Conservation (phyloP, 345 rosid species). For the Cardamine occulta region DNA sequence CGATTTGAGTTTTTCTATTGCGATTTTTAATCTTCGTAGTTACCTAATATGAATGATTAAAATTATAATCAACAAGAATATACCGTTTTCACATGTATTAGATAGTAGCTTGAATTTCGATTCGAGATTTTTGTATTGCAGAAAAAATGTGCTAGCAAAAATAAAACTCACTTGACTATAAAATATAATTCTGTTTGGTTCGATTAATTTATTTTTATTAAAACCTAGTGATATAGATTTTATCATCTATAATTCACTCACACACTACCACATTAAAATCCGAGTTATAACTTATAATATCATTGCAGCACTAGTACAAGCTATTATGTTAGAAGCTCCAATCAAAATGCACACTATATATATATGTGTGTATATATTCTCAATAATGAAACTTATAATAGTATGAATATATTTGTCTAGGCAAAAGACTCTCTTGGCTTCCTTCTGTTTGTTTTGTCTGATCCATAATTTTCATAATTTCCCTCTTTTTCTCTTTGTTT, state of each 20-base stretch:
- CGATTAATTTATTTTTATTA: background rate
- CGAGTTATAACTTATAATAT: background rate
- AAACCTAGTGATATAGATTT: background rate
- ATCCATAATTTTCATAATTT: constrained; percentile 22
- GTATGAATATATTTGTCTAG: background rate
- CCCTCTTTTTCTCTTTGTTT: constrained; percentile 33
- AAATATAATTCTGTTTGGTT: background rate
- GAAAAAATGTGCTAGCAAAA: background rate
- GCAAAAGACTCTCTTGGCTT: constrained; percentile 32
- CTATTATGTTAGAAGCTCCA: background rate
- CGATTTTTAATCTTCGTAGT: too few relatives aligned
- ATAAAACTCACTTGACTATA: background rate
- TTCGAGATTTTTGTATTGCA: background rate
- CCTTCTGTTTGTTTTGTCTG: constrained; percentile 36
- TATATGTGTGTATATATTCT: background rate
- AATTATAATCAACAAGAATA: too few relatives aligned
- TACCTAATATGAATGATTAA: background rate
- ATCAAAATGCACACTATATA: background rate
- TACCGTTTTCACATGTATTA: background rate
- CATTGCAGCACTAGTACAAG: background rate
- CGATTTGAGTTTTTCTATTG: background rate
- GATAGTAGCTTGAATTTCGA: background rate
- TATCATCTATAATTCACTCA: background rate
- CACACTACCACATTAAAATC: background rate
- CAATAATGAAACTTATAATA: background rate